Evolutionary conservation across 169 alveolate species (phyloP), one percentile per base, ranked within the genome.

Genomic region (Plasmodium ovale): DNA sequence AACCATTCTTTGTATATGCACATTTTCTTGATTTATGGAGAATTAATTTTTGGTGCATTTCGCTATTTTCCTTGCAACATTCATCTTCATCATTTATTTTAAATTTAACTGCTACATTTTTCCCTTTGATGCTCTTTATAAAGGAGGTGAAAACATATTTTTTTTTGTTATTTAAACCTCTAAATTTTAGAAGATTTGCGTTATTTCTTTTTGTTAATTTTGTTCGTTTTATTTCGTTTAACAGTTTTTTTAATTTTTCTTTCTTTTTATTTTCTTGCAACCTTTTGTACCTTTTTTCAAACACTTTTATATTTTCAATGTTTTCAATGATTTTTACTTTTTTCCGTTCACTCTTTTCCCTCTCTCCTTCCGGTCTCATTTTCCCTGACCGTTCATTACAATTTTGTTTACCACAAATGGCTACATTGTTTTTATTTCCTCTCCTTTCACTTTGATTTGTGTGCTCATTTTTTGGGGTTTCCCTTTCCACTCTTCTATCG

Each of bases 261-360:
- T 82, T 53, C n/a, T 58, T 68, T 67, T 82, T 27, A 35, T n/a
- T 68, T 33, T 82, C 85, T 82, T 82, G 51, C 29, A 64, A 9
- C 12, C 51, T 31, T 42, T 82, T 82, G 37, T 82, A 82, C 33
- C 67, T 82, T 68, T 82, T 68, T 82, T 64, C 90, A 21, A 82
- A 23, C 25, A 67, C 84, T 67, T 82, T 82, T 65, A 82, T 82
- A 3, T 82, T 82, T 67, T 82, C 27, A 65, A 82, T 82, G 49
- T 82, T 82, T 56, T 82, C 90, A 16, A 19, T 39, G 42, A 82
- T 82, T 82, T 65, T 82, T 60, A 19, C 39, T 65, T 65, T 65
- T 33, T 39, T 27, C 23, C 44, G 25, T 25, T 67, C 47, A 68
- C 27, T 31, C 42, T 39, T 62, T 33, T 62, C 53, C 3, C 0